These are phyloP conservation scores for Rosa rugosa DNA, from an alignment of 306 rosid species.

Conservation along the genomic window DNA sequence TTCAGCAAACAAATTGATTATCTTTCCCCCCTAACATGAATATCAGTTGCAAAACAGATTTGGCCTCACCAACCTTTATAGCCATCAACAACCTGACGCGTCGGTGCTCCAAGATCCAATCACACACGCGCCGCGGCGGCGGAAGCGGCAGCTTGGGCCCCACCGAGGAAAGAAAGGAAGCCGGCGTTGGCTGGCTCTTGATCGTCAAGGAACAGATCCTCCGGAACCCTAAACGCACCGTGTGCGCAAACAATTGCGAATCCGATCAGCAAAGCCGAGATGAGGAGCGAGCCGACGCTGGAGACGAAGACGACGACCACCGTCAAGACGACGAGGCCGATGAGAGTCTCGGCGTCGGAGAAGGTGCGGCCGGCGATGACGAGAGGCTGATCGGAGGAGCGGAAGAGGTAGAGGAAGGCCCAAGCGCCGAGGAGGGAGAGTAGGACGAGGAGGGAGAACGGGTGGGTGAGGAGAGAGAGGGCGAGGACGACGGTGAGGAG, in stretches of 20 bases:
- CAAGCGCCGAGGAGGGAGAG: slow-evolving; percentile 77
- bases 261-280: slow-evolving; percentile 76
- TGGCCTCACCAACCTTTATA: slow-evolving; percentile 43
- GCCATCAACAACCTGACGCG: slow-evolving; percentile 9
- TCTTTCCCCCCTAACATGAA: slow-evolving; percentile 4
- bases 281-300: slow-evolving; percentile 88
- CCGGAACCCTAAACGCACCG: slow-evolving; percentile 89
- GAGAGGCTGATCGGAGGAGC: slow-evolving; percentile 82
- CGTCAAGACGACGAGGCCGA: slow-evolving; percentile 55
- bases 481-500: slow-evolving; percentile 63
- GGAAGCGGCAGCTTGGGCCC: slow-evolving; percentile 59
- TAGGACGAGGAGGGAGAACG: slow-evolving; percentile 76
- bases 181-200: slow-evolving; percentile 77
- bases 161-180: slow-evolving; percentile 83
- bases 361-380: slow-evolving; percentile 74
- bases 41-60: slow-evolving; percentile 20
- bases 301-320: slow-evolving; percentile 75
- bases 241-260: slow-evolving; percentile 62
- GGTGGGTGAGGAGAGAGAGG: slow-evolving; percentile 75
- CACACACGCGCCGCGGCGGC: slow-evolving; percentile 59
- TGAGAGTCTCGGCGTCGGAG: slow-evolving; percentile 76
- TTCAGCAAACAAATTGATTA: slow-evolving; percentile 17
- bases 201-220: slow-evolving; percentile 87
- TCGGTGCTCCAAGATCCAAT: slow-evolving; percentile 28
- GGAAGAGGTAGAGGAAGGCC: slow-evolving; percentile 78